Conservation (phyloP, 2,329 filamentous ascomycete species). For the Teratosphaeria epicoccoides region DNA sequence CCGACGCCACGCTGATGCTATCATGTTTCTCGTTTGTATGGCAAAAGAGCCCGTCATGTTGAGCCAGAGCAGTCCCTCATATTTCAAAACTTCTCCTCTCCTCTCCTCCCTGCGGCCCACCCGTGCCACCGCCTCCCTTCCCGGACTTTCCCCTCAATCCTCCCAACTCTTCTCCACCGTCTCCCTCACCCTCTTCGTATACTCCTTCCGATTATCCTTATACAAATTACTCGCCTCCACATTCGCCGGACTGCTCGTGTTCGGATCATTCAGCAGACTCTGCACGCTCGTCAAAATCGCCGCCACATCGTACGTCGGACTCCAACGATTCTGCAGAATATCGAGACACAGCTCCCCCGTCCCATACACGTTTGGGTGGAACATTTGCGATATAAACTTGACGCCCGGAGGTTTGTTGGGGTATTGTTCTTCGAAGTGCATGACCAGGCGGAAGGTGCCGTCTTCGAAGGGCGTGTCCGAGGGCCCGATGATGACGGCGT, state of each 20-base stretch:
- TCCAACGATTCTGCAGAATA: constrained; percentile 96
- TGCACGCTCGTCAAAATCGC: constrained; percentile 96
- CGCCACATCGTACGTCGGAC: constrained; percentile 95
- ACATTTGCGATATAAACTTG: constrained; percentile 99
- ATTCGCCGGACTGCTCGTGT: constrained; percentile 95
- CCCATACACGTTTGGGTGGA: constrained; percentile 96
- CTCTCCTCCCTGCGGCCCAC: neutral
- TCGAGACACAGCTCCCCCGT: constrained; percentile 94
- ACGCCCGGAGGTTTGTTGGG: constrained; percentile 96
- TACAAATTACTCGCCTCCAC: constrained; percentile 97
- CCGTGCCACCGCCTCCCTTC: neutral
- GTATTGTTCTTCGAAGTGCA: constrained; percentile 99
- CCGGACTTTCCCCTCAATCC: constrained; percentile 46
- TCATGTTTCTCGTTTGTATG: neutral
- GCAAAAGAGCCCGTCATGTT: constrained; percentile 3
- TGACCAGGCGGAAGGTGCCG: constrained; percentile 91
- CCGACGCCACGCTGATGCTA: neutral
- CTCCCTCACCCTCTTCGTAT: constrained; percentile 87
- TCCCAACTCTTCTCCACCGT: constrained; percentile 99
- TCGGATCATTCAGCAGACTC: constrained; percentile 93
- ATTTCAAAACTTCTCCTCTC: neutral
- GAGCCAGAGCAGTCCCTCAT: too few relatives aligned
- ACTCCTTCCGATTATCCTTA: constrained; percentile 95
- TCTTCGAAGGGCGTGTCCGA: constrained; percentile 97
- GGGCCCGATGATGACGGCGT: constrained; percentile 94